Evolutionary conservation across 2,329 filamentous ascomycete species (phyloP).

Genomic region (Tolypocladium amazonense): DNA sequence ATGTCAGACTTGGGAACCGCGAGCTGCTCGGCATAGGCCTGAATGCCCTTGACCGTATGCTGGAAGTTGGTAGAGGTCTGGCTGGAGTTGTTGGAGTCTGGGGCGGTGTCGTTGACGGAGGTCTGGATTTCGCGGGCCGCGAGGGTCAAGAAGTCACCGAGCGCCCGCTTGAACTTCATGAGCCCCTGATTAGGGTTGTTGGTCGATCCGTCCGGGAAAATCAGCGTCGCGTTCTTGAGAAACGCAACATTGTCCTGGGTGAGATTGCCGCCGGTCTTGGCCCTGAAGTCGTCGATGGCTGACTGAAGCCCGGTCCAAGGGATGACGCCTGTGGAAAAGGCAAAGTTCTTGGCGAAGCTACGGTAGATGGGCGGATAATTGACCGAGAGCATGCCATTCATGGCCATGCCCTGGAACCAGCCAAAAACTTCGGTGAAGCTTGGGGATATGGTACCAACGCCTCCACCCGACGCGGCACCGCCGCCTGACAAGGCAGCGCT

Average conservation of each 20-base stretch:
- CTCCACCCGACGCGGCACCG: conserved; percentile 39
- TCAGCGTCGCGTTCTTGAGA: conserved; percentile 65
- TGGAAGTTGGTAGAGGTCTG: conserved; percentile 22
- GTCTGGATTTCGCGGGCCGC: conserved; percentile 41
- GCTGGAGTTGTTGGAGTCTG: conserved; percentile 14
- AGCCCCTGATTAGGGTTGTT: conserved; percentile 27
- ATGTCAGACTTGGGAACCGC: conserved; percentile 81
- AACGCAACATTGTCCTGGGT: conserved; percentile 67
- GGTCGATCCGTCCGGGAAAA: conserved; percentile 53
- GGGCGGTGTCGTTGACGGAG: conserved; percentile 26
- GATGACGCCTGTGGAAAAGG: conserved; percentile 76
- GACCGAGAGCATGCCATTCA: conserved; percentile 94
- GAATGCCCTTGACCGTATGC: conserved; percentile 59
- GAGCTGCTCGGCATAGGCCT: conserved; percentile 74
- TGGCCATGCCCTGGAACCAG: conserved; percentile 88
- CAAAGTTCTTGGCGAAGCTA: conserved; percentile 88
- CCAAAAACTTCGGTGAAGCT: conserved; percentile 77
- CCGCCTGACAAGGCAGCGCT: conserved; percentile 41
- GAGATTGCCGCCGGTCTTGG: conserved; percentile 73
- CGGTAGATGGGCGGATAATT: conserved; percentile 79
- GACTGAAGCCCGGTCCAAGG: conserved; percentile 72
- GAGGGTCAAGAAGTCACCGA: conserved; percentile 35
- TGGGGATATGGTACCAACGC: conserved; percentile 60
- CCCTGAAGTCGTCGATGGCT: conserved; percentile 76
- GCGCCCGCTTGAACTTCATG: conserved; percentile 43